Evolutionary conservation across 2,329 filamentous ascomycete species (phyloP), one percentile per base, ranked within the genome.

Genomic region (Ophiostoma fasciatum): DNA sequence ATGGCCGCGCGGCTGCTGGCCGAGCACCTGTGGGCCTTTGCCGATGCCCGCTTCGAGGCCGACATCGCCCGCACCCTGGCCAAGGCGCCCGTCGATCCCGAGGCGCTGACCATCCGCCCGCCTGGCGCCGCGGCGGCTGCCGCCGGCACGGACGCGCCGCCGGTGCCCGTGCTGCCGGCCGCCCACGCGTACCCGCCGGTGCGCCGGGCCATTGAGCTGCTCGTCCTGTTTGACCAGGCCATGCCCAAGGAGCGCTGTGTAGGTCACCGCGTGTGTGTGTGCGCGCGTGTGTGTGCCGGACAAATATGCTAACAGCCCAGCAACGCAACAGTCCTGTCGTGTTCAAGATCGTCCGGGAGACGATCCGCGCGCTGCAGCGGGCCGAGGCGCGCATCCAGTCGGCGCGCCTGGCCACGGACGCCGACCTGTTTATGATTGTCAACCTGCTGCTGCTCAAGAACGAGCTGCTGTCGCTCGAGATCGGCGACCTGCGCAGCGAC

Each of bases 361-460:
- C 87, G 2, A 94, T 87, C 1, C 61, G 78, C 35, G 85, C 87
- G 4, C 70, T 98, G 14, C 73, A 85, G 44, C 70, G 76, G 34
- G 88, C 84, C 20, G 81, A 85, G 46, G 62, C 68, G 6, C 71
- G 72, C 41, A 78, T 93, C 46, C 70, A 74, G 38, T 68, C 68
- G 25, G 74, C 72, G 43, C 67, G 64, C 45, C 51, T 57, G 38
- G 64, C 68, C 17, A 52, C 78, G 7, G 85, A 96, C 52, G 72
- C 81, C 0, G 82, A 94, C 46, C 68, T 98, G 5, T 98, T 98
- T 58, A 77, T 94, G 50, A 78, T 98, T 48, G 90, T 88, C 48
- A 94, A 98, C 53, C 69, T 98, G 2, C 78, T 98, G 33, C 78
- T 94, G 33, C 71, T 98, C 35, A 96, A 96, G 57, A 92, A 94